Evolutionary conservation across 192 early-diverging fungal genomes (phyloP).

Genomic region (Rhizophagus prolifer): DNA sequence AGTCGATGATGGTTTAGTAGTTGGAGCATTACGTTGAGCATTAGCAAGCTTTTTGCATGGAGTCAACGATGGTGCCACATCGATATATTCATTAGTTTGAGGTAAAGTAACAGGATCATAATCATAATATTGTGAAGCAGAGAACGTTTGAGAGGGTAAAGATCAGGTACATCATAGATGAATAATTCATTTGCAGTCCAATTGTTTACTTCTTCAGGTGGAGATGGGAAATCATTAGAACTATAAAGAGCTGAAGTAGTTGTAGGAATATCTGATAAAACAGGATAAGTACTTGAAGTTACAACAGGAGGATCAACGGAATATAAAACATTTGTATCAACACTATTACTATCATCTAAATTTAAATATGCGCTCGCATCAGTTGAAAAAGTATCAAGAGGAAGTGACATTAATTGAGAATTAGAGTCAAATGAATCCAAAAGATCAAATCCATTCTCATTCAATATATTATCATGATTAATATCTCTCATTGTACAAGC

Average conservation of each 20-base stretch:
- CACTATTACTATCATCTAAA: background rate
- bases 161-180: background rate
- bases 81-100: background rate
- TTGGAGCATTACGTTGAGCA: background rate
- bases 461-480: background rate
- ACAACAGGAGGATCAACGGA: background rate
- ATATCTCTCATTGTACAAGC: background rate
- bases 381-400: background rate
- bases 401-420: background rate
- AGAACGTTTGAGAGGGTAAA: background rate
- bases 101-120: background rate
- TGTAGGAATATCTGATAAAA: background rate
- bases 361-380: background rate
- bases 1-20: background rate
- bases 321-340: background rate
- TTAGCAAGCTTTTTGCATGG: background rate
- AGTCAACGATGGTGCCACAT: background rate
- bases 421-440: background rate
- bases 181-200: background rate
- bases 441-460: background rate
- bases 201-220: background rate
- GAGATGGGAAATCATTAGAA: background rate
- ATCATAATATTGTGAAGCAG: background rate
- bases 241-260: background rate
- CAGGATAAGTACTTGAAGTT: no score